Base-by-base conservation (phyloP, 2,329 filamentous ascomycete species). In the Diaporthe citri region DNA sequence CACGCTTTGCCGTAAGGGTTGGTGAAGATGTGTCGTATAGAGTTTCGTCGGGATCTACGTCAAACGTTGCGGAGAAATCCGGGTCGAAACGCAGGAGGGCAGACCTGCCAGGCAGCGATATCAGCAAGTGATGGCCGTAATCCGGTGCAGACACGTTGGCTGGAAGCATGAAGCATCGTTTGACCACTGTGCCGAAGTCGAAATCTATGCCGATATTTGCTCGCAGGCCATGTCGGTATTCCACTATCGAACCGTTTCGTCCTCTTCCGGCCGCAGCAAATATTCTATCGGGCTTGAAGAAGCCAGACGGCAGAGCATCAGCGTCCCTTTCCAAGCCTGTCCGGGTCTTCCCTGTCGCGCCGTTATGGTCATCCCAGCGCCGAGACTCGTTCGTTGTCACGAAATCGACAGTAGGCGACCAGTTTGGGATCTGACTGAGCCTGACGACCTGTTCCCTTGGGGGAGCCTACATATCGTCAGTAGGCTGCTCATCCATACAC, bases 231-330 rank as follows among this genome's bases (percentile, higher is more conserved):
- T 91, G 87, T 76, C 93, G 89, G 76, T 94, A 87, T 79, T 96
- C 93, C 4, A 90, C 90, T 34, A 96, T 85, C 10, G 89, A 88
- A 13, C 93, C 93, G 41, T 87, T 88, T 1, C 85, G 83, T 0
- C 91, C 91, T 77, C 90, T 90, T 0, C 93, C 92, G 28, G 92
- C 92, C 57, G 91, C 92, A 31, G 90, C 89, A 82, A 94, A 95
- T 20, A 95, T 80, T 34, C 88, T 87, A 78, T 93, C 90, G n/a
- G 85, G 86, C 69, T 81, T 80, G 10, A 34, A 56, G 25, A 73
- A 48, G 9, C 78, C 92, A 87, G 55, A 87, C 86, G 62, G 89
- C 83, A 5, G 90, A 88, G 0, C 87, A 85, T 87, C 88, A 46
- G 2, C 62, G 57, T 66, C 43, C 7, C 41, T 57, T 10, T 17